Conservation (phyloP, 169 alveolate genomes). For the Plasmodium coatneyi region DNA sequence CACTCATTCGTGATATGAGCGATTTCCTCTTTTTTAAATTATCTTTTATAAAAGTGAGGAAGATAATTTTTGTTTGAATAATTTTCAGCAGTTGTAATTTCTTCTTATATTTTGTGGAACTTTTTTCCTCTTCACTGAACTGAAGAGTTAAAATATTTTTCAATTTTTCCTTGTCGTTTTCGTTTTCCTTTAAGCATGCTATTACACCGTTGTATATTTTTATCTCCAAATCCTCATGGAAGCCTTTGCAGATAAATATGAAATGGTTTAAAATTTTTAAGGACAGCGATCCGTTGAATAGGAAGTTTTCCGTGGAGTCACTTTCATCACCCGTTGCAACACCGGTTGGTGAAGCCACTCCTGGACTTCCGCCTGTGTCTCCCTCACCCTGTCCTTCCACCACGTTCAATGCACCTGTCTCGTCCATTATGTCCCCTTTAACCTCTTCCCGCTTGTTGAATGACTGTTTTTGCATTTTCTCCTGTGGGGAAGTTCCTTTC, state of each 20-base stretch:
- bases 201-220: conserved; percentile 70
- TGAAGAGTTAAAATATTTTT: conserved; percentile 19
- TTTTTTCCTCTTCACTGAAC: conserved; percentile 26
- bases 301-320: conserved; percentile 1
- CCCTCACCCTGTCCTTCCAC: neutral
- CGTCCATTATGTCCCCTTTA: neutral
- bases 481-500: neutral
- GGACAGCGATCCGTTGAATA: conserved; percentile 51
- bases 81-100: conserved; percentile 49
- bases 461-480: neutral
- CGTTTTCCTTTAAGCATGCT: conserved; percentile 30
- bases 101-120: conserved; percentile 47
- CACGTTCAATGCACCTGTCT: neutral
- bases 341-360: neutral
- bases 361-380: neutral
- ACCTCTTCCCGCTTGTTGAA: neutral
- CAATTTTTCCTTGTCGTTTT: conserved; percentile 56
- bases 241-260: conserved; percentile 51
- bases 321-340: neutral
- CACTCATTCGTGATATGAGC: conserved; percentile 72
- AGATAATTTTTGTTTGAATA: conserved; percentile 60
- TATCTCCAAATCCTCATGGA: conserved; percentile 69
- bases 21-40: conserved; percentile 71
- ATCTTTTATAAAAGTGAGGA: conserved; percentile 60
- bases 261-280: conserved; percentile 67